Conservation (phyloP, 345 rosid genomes). For the Camelina neglecta region DNA sequence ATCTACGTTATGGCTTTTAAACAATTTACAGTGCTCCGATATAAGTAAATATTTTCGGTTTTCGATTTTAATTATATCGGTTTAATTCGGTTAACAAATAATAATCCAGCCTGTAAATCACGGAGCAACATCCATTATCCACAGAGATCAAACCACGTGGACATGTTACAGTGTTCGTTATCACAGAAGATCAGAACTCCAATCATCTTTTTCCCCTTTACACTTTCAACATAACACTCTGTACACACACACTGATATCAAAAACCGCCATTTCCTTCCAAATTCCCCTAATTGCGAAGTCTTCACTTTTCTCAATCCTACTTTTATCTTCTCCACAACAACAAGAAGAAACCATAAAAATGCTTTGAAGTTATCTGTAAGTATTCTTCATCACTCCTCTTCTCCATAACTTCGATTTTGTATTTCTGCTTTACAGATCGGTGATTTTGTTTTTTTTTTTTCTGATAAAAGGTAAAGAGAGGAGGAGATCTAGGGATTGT, state of each 20-base stretch:
- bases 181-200: slow-evolving; percentile 16
- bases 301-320: not conserved
- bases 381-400: not conserved
- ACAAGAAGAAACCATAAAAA: slow-evolving; percentile 30
- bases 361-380: slow-evolving; percentile 36
- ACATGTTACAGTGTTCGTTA: not conserved
- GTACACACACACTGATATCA: slow-evolving; percentile 2
- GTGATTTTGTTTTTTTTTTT: not conserved
- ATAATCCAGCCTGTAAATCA: not conserved
- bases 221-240: slow-evolving; percentile 39
- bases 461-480: not conserved
- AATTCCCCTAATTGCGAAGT: slow-evolving; percentile 18
- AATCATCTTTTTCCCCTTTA: slow-evolving; percentile 30
- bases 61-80: not conserved
- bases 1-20: too few relatives aligned
- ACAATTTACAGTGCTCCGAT: too few relatives aligned
- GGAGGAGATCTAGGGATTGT: slow-evolving; percentile 36
- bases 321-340: not conserved
- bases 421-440: slow-evolving; percentile 32
- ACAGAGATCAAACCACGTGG: slow-evolving; percentile 36
- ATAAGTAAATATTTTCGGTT: too few relatives aligned
- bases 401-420: not conserved
- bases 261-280: slow-evolving; percentile 27
- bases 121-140: not conserved
- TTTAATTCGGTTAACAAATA: slow-evolving; percentile 15